Percentiles rank a stretch among this genome's conserved stretches.
These are phyloP conservation scores for Cystobasidium slooffiae DNA, from an alignment of 1,284 basidiomycete species.

Conservation along the genomic window DNA sequence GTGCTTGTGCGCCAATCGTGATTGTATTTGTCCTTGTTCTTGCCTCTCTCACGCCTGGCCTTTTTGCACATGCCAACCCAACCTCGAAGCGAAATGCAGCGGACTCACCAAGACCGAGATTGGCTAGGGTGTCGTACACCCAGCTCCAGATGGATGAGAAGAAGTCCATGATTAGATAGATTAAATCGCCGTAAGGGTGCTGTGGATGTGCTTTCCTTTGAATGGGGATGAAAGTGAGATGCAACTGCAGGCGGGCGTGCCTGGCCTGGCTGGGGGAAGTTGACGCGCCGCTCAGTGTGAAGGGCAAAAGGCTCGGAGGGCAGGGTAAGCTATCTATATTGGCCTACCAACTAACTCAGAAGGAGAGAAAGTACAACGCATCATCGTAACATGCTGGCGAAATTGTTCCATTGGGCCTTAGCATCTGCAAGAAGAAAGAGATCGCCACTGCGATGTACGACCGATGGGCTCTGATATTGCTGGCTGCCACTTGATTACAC, in stretches of 20 bases:
- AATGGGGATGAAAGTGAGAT: slow-evolving; percentile 11
- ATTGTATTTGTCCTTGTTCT: not conserved
- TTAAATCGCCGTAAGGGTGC: not conserved
- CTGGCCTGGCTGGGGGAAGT: not conserved
- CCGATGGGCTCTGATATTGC: no score
- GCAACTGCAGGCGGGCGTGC: not conserved
- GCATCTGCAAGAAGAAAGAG: no score
- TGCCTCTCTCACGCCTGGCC: not conserved
- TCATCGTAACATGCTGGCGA: no score
- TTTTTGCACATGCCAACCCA: not conserved
- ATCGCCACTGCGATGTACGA: no score
- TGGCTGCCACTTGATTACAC: not conserved
- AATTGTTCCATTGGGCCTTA: no score
- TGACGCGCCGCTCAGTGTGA: not conserved
- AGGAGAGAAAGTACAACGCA: no score
- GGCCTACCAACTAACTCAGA: not conserved
- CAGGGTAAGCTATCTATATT: not conserved
- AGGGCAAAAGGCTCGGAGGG: not conserved
- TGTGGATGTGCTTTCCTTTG: not conserved
- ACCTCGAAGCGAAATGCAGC: not conserved
- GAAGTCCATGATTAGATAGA: slow-evolving; percentile 30
- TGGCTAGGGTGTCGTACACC: slow-evolving; percentile 39
- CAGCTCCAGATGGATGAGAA: slow-evolving; percentile 40
- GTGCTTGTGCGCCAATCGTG: not conserved
- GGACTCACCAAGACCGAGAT: slow-evolving; percentile 35